Base-by-base conservation (phyloP, 371 early-diverging fungal species). In the Choanephora cucurbitarum region DNA sequence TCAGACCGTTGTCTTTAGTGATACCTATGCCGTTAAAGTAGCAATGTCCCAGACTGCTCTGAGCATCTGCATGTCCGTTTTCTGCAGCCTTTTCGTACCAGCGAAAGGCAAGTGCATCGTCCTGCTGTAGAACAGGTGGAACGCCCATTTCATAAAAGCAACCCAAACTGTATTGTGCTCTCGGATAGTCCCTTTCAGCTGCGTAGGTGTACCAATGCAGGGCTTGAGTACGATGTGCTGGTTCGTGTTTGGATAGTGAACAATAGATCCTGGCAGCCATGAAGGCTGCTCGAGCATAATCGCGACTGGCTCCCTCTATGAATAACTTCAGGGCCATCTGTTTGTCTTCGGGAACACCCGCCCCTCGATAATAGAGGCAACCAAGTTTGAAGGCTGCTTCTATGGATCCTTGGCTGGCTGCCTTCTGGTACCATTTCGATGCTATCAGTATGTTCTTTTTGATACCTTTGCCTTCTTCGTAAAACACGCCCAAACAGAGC, bases 71-170 rank as follows among this genome's bases (percentile, higher is more conserved):
- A 18, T 41, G 14, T 14, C 41, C 41, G n/a, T 41, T 41, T 14
- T 41, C 41, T n/a, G 41, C 41, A 41, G 41, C 41, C 41, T n/a
- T 14, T 41, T 41, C 13, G 18, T n/a, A 41, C 41, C 9, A 41
- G 41, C 18, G 14, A 41, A 41, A n/a, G 3, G 41, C 8, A n/a
- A 14, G 14, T 8, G 41, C 18, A 14, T 18, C 5, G 1, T 8
- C 41, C 7, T 14, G 9, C 14, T 41, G n/a, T 41, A 14, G 14
- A 3, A 41, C 18, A 5, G 41, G 9, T 41, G 9, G 41, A 14
- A 18, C 13, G 41, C 14, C 18, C 14, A 41, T 41, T 41, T 41
- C 9, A 14, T n/a, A 13, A 13, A 40, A 17, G 13, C 17, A 17
- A 4, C 13, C 17, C 13, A 40, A 40, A 10, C 5, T 17, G 4